Evolutionary conservation across 495 filamentous ascomycete genomes (phyloP), one percentile per base, ranked within the genome.

Genomic region (Cenococcum geophilum): DNA sequence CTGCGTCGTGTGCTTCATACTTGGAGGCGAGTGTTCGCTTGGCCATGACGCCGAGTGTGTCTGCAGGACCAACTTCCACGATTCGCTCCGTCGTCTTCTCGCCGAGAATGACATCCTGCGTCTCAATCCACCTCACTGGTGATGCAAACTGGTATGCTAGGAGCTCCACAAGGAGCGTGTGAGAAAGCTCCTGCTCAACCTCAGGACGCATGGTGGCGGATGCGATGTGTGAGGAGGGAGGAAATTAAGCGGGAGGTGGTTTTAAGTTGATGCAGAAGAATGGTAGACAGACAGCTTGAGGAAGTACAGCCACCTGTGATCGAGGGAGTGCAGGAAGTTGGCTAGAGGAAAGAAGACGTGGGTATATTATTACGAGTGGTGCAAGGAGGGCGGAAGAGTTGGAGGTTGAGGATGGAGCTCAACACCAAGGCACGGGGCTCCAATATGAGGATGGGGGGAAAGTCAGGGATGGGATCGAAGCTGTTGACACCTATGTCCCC

Each of bases 91-190:
- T 95, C 48, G 85, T 85, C 76, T 96, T 92, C 73, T 97, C 92
- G 47, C 85, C 91, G 45, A 99, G 88, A 68, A 99, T 89, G 57
- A 99, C 95, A 91, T 99, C 93, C 77, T 99, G 93, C 8, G 93
- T 97, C 77, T 97, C 93, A 75, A 99, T 99, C 87, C 93, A 99
- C 84, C 93, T 85, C 61, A 99, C 93, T 32, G 93, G 93, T 22
- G 91, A 96, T 67, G 93, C 93, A 75, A 99, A 99, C 74, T 99
- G 93, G 76, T 97, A 97, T 75, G 95, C 95, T 59, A 99, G 85
- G 52, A 99, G 87, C 84, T 98, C 93, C 59, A 98, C 89, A 69
- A 98, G 85, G 76, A 98, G 83, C 66, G 92, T 98, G 76, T 98
- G 92, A 72, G 92, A 85, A 71, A 97, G 87, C 78, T 98, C 93